Evolutionary conservation across 2,329 filamentous ascomycete genomes (phyloP).

Genomic region (Aspergillus sp.): DNA sequence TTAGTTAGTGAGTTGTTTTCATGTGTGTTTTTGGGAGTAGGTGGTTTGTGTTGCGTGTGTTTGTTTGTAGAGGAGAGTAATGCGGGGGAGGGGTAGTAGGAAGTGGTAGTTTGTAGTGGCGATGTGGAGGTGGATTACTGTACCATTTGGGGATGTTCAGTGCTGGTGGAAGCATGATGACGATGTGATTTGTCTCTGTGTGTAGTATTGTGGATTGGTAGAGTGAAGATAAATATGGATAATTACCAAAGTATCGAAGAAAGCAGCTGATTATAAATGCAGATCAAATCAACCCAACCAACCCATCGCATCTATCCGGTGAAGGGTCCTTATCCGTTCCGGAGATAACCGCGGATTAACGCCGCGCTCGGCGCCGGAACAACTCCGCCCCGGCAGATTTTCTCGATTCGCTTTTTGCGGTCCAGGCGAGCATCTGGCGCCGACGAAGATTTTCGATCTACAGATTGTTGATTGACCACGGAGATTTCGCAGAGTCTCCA

Average conservation of each 20-base stretch:
- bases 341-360: constrained; percentile 34
- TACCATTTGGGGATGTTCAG: constrained; percentile 53
- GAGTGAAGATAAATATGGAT: not conserved
- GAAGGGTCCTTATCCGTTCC: constrained; percentile 8
- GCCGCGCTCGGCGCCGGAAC: constrained; percentile 30
- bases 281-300: not conserved
- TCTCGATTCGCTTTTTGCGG: constrained; percentile 29
- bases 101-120: not conserved
- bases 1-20: no score
- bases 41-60: not conserved
- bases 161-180: constrained; percentile 40
- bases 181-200: not conserved
- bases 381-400: constrained; percentile 35
- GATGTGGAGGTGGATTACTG: not conserved
- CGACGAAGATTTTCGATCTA: not conserved
- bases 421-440: constrained; percentile 4
- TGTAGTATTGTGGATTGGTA: not conserved
- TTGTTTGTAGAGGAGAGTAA: not conserved
- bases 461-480: constrained; percentile 6
- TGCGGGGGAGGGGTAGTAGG: constrained; percentile 22
- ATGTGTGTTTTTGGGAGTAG: not conserved
- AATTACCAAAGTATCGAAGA: not conserved
- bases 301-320: constrained; percentile 10
- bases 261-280: not conserved
- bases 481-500: constrained; percentile 17